These are phyloP conservation scores for Spergularia bocconei DNA, from an alignment of 148 eudicot species.

Conservation along the genomic window DNA sequence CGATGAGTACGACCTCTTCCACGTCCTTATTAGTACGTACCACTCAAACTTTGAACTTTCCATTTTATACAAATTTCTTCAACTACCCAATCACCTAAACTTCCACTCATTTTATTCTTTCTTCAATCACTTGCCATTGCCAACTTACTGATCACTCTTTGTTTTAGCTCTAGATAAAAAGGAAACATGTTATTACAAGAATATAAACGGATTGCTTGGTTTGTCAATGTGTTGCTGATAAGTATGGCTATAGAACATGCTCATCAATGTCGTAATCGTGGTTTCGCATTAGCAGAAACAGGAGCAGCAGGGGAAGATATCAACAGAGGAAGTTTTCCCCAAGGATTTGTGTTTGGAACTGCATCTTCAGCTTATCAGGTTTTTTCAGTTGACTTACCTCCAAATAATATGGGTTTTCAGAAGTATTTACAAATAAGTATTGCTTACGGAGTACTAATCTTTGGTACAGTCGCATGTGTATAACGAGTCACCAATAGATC, in stretches of 20 bases:
- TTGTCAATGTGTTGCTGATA: neutral
- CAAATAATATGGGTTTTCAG: too few relatives aligned
- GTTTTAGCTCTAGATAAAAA: too few relatives aligned
- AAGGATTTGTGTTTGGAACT: conserved; percentile 56
- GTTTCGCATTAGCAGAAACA: neutral
- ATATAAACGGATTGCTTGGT: neutral
- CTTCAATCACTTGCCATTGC: too few relatives aligned
- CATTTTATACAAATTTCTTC: neutral
- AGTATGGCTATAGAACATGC: neutral
- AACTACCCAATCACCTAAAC: neutral
- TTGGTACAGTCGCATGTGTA: too few relatives aligned
- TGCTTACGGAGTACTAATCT: too few relatives aligned
- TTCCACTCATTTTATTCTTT: neutral
- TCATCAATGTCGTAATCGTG: neutral
- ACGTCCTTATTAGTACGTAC: too few relatives aligned
- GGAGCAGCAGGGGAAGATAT: conserved; percentile 15
- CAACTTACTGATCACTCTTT: too few relatives aligned
- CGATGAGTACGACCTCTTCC: too few relatives aligned
- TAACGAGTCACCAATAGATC: too few relatives aligned
- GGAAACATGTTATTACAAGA: neutral
- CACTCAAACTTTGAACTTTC: neutral
- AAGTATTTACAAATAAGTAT: too few relatives aligned
- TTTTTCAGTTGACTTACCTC: too few relatives aligned
- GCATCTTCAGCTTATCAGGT: conserved; percentile 68
- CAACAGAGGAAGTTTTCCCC: conserved; percentile 49